A percentile compares a stretch with the other conserved stretches of the same genome.
These are phyloP conservation scores for Ustilago vetiveriae DNA, from an alignment of 1,284 basidiomycete genomes.

Conservation along the genomic window DNA sequence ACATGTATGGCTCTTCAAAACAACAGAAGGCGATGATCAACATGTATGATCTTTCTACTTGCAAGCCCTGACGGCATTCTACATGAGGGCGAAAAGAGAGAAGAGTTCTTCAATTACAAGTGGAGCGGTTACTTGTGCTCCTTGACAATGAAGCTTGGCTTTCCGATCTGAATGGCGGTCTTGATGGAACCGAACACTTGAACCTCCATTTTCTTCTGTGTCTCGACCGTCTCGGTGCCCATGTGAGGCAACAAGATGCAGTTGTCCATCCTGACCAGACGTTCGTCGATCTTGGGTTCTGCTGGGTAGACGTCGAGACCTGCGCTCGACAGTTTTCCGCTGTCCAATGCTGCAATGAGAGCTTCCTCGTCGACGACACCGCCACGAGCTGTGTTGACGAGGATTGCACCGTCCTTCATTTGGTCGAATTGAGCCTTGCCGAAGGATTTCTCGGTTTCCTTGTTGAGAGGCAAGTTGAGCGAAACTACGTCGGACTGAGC, in stretches of 20 bases:
- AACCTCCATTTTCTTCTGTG: constrained; percentile 53
- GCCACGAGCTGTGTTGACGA: constrained; percentile 71
- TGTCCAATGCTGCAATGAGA: constrained; percentile 52
- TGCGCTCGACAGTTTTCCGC: constrained; percentile 70
- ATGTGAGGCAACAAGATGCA: constrained; percentile 44
- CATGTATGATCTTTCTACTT: too few species aligned
- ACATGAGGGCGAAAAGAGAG: too few species aligned
- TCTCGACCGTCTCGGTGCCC: constrained; percentile 51
- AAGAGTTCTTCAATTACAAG: too few species aligned
- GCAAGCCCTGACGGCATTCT: too few species aligned
- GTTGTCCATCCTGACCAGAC: constrained; percentile 44
- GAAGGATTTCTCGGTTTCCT: constrained; percentile 68
- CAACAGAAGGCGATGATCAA: too few species aligned
- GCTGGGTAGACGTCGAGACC: constrained; percentile 84
- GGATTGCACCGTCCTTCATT: constrained; percentile 68
- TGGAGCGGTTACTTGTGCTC: constrained; percentile 57
- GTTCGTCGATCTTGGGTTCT: constrained; percentile 42
- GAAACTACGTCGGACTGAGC: constrained; percentile 68
- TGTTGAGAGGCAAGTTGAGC: constrained; percentile 70
- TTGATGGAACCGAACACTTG: constrained; percentile 48
- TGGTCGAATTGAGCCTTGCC: constrained; percentile 65
- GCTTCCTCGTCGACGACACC: constrained; percentile 69
- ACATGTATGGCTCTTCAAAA: too few species aligned
- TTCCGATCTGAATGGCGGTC: constrained; percentile 43
- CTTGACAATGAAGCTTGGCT: constrained; percentile 46